phyloP scores from a whole-genome alignment of 1,139 yeast genomes.

The Yamadazyma pseudoaaseri region DNA sequence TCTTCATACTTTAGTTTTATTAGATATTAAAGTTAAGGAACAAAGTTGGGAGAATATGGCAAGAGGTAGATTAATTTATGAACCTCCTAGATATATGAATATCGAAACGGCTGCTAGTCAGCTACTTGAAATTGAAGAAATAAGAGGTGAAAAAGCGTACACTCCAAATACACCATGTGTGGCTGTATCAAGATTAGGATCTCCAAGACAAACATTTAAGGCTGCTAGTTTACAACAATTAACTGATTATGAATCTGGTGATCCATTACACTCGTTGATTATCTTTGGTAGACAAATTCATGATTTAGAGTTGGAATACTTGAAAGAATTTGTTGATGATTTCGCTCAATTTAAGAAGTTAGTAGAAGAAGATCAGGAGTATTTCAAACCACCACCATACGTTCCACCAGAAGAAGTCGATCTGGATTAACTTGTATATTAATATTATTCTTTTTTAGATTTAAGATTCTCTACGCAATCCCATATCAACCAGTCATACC shows the following conservation, averaged over 20 bases:
- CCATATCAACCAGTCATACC: conserved; percentile 52
- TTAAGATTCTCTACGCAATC: conserved; percentile 37
- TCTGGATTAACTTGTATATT: conserved; percentile 1
- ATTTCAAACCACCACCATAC: conserved; percentile 60
- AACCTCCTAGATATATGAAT: conserved; percentile 96
- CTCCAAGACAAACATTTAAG: conserved; percentile 77
- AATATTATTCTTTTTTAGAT: conserved; percentile 1
- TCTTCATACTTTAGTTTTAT: conserved; percentile 79
- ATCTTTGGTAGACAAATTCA: conserved; percentile 93
- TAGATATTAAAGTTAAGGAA: conserved; percentile 95
- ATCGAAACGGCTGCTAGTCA: conserved; percentile 88
- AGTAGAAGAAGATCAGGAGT: conserved; percentile 71
- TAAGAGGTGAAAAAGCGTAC: conserved; percentile 71
- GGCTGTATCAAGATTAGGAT: conserved; percentile 87
- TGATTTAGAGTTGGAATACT: conserved; percentile 84
- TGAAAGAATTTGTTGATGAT: conserved; percentile 73
- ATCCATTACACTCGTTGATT: conserved; percentile 87
- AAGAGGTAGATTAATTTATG: conserved; percentile 86
- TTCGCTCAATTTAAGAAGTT: conserved; percentile 56
- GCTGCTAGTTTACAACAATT: conserved; percentile 81
- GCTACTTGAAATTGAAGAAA: conserved; percentile 80
- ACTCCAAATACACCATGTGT: conserved; percentile 89
- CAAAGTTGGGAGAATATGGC: conserved; percentile 95
- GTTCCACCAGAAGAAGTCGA: conserved; percentile 38
- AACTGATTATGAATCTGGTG: conserved; percentile 84